Base-by-base conservation (phyloP, 306 rosid genomes). In the Canavalia ensiformis region DNA sequence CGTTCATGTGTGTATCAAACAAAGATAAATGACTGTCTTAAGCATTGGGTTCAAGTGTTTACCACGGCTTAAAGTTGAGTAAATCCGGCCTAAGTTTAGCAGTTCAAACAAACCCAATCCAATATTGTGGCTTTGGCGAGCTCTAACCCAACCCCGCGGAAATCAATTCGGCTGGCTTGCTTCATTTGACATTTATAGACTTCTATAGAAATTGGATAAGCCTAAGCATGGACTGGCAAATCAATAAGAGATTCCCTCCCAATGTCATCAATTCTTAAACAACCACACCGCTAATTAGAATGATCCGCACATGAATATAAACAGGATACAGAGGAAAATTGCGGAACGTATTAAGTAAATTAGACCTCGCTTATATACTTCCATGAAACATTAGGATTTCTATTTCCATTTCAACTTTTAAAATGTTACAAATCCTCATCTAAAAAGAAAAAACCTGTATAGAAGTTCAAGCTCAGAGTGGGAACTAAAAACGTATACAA, bases 381-480 rank as follows among this genome's bases (percentile, higher is more conserved):
- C 18, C 34, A 33, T 50, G 25, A 51, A 66, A 55, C 83, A 77
- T 13, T 80, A 10, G 84, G 77, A 60, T 69, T 81, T 73, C 68
- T 76, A 77, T 75, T 75, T 74, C 76, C 56, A 83, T 66, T 72
- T 77, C 18, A 84, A 73, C 81, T 73, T 68, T 52, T 39, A 13
- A 49, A 10, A 30, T 71, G 84, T 76, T 76, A 83, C 77, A 77
- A 59, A 76, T 73, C 78, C 71, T 83, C 50, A 13, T 30, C 73
- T 37, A 83, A 77, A 8, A 44, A 10, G 37, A 47, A 39, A 72
- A 65, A 2, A 39, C 1, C 5, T 46, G 67, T 52, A 55, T 66
- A 76, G 25, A 75, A 71, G 68, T 75, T 75, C 39, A 75, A 63
- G 58, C 35, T 2, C 6, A n/a, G 29, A 39, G 13, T 25, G 75